These are phyloP conservation scores for Pulveroboletus frians DNA, from an alignment of 768 basidiomycete species.

Conservation along the genomic window DNA sequence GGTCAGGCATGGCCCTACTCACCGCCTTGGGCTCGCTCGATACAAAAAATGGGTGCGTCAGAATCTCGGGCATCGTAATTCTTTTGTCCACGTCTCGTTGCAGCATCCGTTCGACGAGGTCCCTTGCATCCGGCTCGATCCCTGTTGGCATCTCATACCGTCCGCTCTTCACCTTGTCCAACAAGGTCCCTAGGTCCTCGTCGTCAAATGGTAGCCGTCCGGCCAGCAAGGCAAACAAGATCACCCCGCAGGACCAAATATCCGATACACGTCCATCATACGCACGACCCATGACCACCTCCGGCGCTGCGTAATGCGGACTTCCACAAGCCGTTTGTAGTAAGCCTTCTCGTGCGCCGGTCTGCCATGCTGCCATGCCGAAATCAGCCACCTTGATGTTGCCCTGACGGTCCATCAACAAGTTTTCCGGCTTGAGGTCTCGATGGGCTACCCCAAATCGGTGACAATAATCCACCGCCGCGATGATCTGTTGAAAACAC, in stretches of 20 bases:
- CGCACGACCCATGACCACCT: slow-evolving; percentile 75
- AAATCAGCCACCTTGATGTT: slow-evolving; percentile 97
- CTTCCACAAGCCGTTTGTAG: slow-evolving; percentile 88
- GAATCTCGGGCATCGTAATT: slow-evolving; percentile 79
- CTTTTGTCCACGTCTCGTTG: slow-evolving; percentile 65
- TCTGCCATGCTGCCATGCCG: slow-evolving; percentile 95
- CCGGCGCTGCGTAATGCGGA: slow-evolving; percentile 93
- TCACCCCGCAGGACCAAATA: slow-evolving; percentile 96
- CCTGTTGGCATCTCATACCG: slow-evolving; percentile 68
- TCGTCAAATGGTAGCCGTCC: slow-evolving; percentile 92
- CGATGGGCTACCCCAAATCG: slow-evolving; percentile 92
- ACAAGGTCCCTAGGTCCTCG: slow-evolving; percentile 70
- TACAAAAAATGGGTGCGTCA: slow-evolving; percentile 74
- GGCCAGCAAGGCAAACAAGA: slow-evolving; percentile 82
- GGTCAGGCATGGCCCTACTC: slow-evolving; percentile 45
- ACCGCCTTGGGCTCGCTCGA: slow-evolving; percentile 45
- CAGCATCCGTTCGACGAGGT: slow-evolving; percentile 79
- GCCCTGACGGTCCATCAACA: slow-evolving; percentile 74
- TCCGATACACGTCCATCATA: slow-evolving; percentile 89
- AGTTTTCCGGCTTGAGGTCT: slow-evolving; percentile 92
- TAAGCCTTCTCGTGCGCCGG: slow-evolving; percentile 47
- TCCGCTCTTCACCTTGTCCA: slow-evolving; percentile 75
- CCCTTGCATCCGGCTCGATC: slow-evolving; percentile 64
- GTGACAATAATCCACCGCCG: slow-evolving; percentile 88
- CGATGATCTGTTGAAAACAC: slow-evolving; percentile 93